phyloP scores from a whole-genome alignment of 164 flowering plant species.

The Stephania cephalantha region DNA sequence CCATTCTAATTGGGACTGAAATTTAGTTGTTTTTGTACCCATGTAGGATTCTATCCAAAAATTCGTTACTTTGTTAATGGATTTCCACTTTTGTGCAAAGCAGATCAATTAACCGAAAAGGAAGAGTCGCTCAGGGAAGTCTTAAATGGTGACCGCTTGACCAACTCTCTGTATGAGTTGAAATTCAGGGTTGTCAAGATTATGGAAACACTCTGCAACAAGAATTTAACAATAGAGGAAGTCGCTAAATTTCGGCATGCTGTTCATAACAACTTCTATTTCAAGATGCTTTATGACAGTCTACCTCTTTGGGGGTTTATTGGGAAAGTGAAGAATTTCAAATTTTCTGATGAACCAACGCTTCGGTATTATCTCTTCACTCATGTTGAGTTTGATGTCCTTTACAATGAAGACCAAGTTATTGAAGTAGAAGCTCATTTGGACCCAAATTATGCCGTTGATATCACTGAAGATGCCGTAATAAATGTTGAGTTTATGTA shows the following conservation, averaged over 20 bases:
- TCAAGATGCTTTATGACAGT: constrained; percentile 78
- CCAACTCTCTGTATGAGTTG: constrained; percentile 42
- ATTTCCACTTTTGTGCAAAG: constrained; percentile 9
- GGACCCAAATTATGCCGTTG: constrained; percentile 58
- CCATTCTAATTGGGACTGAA: too few relatives aligned
- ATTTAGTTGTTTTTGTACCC: too few relatives aligned
- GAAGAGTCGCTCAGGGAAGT: constrained; percentile 70
- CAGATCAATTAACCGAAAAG: constrained; percentile 45
- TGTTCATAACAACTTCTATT: constrained; percentile 55
- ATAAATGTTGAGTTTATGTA: constrained; percentile 50
- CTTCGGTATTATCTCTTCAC: constrained; percentile 57
- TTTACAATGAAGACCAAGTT: constrained; percentile 54
- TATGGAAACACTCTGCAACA: constrained; percentile 39
- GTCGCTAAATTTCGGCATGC: constrained; percentile 55
- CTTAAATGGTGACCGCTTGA: constrained; percentile 66
- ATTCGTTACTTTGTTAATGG: neutral
- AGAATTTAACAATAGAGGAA: constrained; percentile 37
- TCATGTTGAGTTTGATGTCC: constrained; percentile 54
- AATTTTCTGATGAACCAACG: constrained; percentile 16
- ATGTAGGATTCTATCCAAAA: constrained; percentile 2
- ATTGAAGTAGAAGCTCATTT: constrained; percentile 46
- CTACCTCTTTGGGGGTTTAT: constrained; percentile 85
- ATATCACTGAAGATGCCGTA: constrained; percentile 54
- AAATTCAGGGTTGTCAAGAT: constrained; percentile 46
- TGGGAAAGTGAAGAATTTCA: constrained; percentile 58